Evolutionary conservation across 352 stramenopile genomes (phyloP).

Genomic region (Globisporangium uncinulatum): DNA sequence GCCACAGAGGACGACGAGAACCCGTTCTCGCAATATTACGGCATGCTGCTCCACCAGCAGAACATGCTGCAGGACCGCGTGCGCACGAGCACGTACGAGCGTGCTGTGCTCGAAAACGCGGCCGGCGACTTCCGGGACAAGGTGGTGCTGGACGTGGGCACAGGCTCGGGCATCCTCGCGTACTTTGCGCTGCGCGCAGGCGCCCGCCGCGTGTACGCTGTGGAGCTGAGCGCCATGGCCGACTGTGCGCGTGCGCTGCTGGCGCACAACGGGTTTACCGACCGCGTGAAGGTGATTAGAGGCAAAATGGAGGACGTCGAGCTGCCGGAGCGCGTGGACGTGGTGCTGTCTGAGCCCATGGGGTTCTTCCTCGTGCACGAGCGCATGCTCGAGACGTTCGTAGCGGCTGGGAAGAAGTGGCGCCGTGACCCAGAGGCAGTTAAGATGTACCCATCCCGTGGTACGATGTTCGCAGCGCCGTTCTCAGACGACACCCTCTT

Average conservation of each 20-base stretch:
- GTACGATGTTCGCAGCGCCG: conserved; percentile 96
- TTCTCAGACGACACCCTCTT: conserved; percentile 95
- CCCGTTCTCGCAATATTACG: conserved; percentile 94
- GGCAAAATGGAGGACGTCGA: conserved; percentile 96
- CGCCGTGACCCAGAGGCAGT: conserved; percentile 69
- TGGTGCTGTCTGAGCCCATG: conserved; percentile 99
- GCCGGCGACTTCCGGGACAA: conserved; percentile 93
- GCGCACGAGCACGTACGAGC: conserved; percentile 98
- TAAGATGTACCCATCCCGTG: conserved; percentile 96
- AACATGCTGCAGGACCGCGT: conserved; percentile 99
- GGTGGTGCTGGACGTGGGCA: conserved; percentile 99
- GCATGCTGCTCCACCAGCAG: conserved; percentile 97
- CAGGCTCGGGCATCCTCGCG: conserved; percentile 98
- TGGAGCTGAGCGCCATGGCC: conserved; percentile 98
- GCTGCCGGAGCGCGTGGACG: conserved; percentile 95
- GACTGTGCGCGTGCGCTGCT: conserved; percentile 94
- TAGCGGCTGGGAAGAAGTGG: conserved; percentile 94
- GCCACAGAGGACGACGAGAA: conserved; percentile 62
- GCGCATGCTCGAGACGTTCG: conserved; percentile 98
- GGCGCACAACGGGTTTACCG: conserved; percentile 90
- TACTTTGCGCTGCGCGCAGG: conserved; percentile 98
- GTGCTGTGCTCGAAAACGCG: conserved; percentile 95
- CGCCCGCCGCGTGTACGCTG: conserved; percentile 91
- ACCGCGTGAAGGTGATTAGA: conserved; percentile 97
- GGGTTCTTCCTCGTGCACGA: conserved; percentile 99